Conservation (phyloP, 495 filamentous ascomycete species). For the Penicillium bovifimosum region DNA sequence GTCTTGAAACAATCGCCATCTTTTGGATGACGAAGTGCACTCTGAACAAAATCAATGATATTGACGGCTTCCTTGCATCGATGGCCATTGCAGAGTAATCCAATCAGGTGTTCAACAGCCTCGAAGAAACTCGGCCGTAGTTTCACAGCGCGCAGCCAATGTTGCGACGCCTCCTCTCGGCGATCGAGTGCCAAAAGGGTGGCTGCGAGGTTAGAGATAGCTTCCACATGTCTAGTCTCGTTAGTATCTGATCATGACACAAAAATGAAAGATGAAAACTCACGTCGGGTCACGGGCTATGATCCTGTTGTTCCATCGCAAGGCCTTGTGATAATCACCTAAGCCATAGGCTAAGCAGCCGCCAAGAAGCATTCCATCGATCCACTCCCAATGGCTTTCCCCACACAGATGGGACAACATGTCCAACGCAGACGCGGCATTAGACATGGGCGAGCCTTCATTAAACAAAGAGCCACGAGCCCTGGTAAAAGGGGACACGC, state of each 20-base stretch:
- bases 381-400: conserved; percentile 88
- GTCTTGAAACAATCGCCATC: conserved; percentile 44
- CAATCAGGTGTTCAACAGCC: conserved; percentile 92
- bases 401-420: conserved; percentile 76
- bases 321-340: conserved; percentile 76
- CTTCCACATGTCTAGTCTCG: conserved; percentile 74
- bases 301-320: conserved; percentile 86
- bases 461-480: conserved; percentile 28
- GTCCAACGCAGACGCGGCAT: conserved; percentile 67
- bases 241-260: conserved; percentile 4
- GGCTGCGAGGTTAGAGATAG: conserved; percentile 88
- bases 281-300: conserved; percentile 74
- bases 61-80: conserved; percentile 81
- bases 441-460: conserved; percentile 32
- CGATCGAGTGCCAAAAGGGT: conserved; percentile 78
- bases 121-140: conserved; percentile 88
- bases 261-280: conserved; percentile 24
- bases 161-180: conserved; percentile 74
- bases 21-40: conserved; percentile 54
- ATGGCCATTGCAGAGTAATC: conserved; percentile 75
- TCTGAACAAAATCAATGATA: conserved; percentile 86
- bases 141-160: conserved; percentile 82
- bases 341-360: conserved; percentile 93
- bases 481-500: conserved; percentile 31
- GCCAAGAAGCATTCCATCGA: conserved; percentile 89